Conservation (phyloP, 2,329 filamentous ascomycete genomes). For the Fusarium devonianum region DNA sequence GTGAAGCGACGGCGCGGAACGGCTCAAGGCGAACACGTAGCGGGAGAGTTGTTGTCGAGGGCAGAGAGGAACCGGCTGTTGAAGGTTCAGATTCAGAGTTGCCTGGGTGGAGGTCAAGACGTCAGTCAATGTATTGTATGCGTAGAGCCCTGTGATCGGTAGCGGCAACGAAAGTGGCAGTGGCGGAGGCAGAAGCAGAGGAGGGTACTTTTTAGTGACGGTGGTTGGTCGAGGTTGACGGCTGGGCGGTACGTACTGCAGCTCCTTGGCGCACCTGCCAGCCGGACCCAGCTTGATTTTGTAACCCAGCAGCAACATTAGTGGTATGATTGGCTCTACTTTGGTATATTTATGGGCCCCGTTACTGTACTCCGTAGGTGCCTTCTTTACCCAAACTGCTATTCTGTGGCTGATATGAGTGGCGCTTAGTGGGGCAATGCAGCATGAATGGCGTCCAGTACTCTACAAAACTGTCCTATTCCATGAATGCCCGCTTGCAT, state of each 20-base stretch:
- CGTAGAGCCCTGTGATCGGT: constrained; percentile 4
- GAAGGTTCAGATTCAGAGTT: constrained; percentile 18
- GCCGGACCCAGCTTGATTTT: not conserved
- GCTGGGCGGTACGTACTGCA: constrained; percentile 16
- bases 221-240: constrained; percentile 42
- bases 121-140: constrained; percentile 29
- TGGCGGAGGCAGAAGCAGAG: constrained; percentile 14
- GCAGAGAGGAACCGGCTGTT: constrained; percentile 3
- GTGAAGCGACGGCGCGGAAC: constrained; percentile 1
- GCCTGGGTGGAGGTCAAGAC: constrained; percentile 35
- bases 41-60: constrained; percentile 5
- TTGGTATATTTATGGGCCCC: not conserved
- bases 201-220: constrained; percentile 31
- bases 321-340: constrained; percentile 14
- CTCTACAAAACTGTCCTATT: no score
- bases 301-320: constrained; percentile 3
- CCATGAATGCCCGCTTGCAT: no score
- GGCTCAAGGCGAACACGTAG: constrained; percentile 10
- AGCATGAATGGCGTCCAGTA: no score
- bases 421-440: no score
- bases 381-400: no score
- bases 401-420: no score
- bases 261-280: constrained; percentile 1
- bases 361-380: no score
- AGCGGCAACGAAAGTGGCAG: constrained; percentile 19